These are phyloP conservation scores for Elaeagnus macrophylla DNA, from an alignment of 306 rosid species.

Conservation along the genomic window DNA sequence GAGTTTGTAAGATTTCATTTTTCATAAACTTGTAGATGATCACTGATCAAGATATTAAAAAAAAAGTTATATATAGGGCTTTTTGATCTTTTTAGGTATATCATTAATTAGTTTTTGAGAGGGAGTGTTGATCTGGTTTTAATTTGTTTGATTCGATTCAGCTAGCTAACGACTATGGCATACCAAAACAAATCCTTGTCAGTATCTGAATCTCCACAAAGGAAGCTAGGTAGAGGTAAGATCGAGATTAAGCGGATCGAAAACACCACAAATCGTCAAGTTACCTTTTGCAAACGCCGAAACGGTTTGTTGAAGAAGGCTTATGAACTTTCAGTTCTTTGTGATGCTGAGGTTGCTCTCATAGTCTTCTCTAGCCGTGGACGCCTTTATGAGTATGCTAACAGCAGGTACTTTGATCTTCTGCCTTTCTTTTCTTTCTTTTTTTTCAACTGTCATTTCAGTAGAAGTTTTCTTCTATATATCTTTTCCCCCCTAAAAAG, in stretches of 20 bases:
- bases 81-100: neutral
- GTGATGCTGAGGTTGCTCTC: conserved; percentile 97
- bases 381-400: conserved; percentile 90
- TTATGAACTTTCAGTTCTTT: conserved; percentile 92
- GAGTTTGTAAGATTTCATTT: no score
- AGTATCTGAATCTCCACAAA: conserved; percentile 39
- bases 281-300: conserved; percentile 89
- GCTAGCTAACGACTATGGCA: conserved; percentile 38
- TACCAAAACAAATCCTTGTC: conserved; percentile 44
- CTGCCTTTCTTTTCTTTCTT: conserved; percentile 5
- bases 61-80: neutral
- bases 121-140: no score
- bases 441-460: neutral
- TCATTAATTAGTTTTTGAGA: neutral
- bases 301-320: conserved; percentile 91
- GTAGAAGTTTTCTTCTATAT: conserved; percentile 1
- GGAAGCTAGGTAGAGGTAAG: conserved; percentile 94
- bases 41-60: no score
- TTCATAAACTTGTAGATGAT: no score
- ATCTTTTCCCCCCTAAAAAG: neutral
- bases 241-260: conserved; percentile 96
- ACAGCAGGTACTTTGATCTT: conserved; percentile 63
- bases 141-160: conserved; percentile 25
- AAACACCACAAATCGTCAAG: conserved; percentile 98
- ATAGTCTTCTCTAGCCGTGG: conserved; percentile 96